Conservation (phyloP, 352 stramenopile species). For the Phytopythium boreale region DNA sequence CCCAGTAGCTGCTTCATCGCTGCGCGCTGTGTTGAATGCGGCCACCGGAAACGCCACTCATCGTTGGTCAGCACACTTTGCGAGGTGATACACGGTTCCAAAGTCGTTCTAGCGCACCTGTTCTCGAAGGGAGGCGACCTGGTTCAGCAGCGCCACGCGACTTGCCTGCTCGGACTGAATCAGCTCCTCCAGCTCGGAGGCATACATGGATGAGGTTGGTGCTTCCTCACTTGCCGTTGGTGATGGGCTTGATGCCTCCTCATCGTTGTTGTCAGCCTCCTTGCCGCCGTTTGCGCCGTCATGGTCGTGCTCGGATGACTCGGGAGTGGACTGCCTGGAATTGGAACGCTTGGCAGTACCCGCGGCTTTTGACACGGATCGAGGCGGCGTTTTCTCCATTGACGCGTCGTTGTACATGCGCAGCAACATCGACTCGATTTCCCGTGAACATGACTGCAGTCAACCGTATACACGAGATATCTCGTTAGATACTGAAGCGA, state of each 20-base stretch:
- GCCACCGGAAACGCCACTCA: neutral
- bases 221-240: neutral
- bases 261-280: conserved; percentile 3
- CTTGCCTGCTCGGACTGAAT: conserved; percentile 46
- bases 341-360: neutral
- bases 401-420: conserved; percentile 65
- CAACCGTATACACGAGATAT: neutral
- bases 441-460: conserved; percentile 23
- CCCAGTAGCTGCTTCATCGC: conserved; percentile 53
- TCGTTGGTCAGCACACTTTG: neutral
- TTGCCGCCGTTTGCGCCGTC: conserved; percentile 11
- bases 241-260: conserved; percentile 1
- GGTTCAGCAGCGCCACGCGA: conserved; percentile 49
- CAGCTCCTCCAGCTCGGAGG: conserved; percentile 45
- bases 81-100: neutral
- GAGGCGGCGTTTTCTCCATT: conserved; percentile 19
- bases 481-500: too few species aligned
- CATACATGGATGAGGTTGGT: conserved; percentile 11
- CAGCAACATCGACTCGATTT: conserved; percentile 61
- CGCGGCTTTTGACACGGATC: neutral
- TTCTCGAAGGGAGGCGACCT: conserved; percentile 51
- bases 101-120: conserved; percentile 23
- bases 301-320: conserved; percentile 7
- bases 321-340: neutral
- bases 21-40: conserved; percentile 18